Conservation (phyloP, 2,329 filamentous ascomycete genomes). For the Fusarium vanettenii region DNA sequence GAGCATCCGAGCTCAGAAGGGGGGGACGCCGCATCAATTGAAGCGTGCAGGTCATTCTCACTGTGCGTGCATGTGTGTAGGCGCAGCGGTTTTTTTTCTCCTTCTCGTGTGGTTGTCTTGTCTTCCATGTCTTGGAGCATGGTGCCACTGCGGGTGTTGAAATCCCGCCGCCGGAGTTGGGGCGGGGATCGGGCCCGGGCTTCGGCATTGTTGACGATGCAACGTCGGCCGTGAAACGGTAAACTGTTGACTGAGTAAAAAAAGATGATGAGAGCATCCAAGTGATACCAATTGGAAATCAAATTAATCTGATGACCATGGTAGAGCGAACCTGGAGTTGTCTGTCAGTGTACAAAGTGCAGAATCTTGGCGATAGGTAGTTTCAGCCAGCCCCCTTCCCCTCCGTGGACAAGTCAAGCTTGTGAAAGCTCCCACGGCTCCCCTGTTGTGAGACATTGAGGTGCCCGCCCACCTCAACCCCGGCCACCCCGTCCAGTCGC, state of each 20-base stretch:
- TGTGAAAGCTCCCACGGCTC: conserved; percentile 21
- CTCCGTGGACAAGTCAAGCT: conserved; percentile 17
- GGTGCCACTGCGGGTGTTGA: conserved; percentile 20
- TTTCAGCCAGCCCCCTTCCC: conserved; percentile 27
- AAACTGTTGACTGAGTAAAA: background rate
- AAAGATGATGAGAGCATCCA: background rate
- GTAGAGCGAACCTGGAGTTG: background rate
- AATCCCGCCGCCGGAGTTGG: conserved; percentile 15
- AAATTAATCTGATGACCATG: conserved; percentile 24
- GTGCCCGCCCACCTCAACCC: background rate
- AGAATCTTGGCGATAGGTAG: conserved; percentile 12
- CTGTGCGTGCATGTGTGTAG: background rate
- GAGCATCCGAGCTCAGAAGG: conserved; percentile 17
- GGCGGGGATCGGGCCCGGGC: conserved; percentile 16
- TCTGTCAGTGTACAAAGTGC: conserved; percentile 6
- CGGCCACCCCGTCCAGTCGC: conserved; percentile 27
- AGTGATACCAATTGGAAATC: conserved; percentile 1
- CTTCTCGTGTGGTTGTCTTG: background rate
- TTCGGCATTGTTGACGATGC: conserved; percentile 11
- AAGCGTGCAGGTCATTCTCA: conserved; percentile 12
- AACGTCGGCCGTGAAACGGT: conserved; percentile 1
- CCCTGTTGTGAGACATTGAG: conserved; percentile 19
- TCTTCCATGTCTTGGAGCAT: conserved; percentile 8
- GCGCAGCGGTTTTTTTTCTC: background rate
- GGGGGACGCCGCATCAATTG: conserved; percentile 15